These are phyloP conservation scores for Telopea speciosissima DNA, from an alignment of 177 flowering plant species.

Conservation along the genomic window DNA sequence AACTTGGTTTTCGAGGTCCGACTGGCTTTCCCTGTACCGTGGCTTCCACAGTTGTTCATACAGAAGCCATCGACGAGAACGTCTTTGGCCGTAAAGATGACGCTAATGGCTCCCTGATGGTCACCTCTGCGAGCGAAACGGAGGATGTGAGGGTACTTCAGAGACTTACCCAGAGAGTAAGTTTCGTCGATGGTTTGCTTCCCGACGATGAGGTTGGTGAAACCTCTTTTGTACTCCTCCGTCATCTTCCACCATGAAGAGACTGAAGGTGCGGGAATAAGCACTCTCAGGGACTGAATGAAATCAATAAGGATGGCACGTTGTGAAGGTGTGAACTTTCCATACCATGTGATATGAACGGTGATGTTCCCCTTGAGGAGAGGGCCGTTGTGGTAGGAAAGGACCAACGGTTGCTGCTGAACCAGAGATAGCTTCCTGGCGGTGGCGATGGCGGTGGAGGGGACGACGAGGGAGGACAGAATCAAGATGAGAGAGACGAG, in stretches of 20 bases:
- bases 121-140: constrained; percentile 34
- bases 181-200: constrained; percentile 42
- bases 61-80: constrained; percentile 75
- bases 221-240: constrained; percentile 47
- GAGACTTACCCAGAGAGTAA: constrained; percentile 54
- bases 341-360: constrained; percentile 81
- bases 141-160: constrained; percentile 29
- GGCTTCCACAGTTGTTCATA: constrained; percentile 69
- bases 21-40: constrained; percentile 32
- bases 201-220: constrained; percentile 37
- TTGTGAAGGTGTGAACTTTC: constrained; percentile 57
- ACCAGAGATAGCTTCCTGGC: constrained; percentile 36
- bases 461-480: constrained; percentile 1
- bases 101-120: constrained; percentile 28
- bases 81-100: constrained; percentile 62
- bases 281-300: constrained; percentile 44
- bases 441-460: constrained; percentile 5
- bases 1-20: constrained; percentile 6
- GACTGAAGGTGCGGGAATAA: constrained; percentile 33
- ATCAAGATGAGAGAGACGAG: constrained; percentile 17
- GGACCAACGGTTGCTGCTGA: constrained; percentile 45
- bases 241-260: constrained; percentile 70
- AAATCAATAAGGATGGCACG: constrained; percentile 66
- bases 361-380: constrained; percentile 63
- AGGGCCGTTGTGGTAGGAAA: constrained; percentile 75